Evolutionary conservation across 1,284 basidiomycete genomes (phyloP).

Genomic region (Vanrija sp.): DNA sequence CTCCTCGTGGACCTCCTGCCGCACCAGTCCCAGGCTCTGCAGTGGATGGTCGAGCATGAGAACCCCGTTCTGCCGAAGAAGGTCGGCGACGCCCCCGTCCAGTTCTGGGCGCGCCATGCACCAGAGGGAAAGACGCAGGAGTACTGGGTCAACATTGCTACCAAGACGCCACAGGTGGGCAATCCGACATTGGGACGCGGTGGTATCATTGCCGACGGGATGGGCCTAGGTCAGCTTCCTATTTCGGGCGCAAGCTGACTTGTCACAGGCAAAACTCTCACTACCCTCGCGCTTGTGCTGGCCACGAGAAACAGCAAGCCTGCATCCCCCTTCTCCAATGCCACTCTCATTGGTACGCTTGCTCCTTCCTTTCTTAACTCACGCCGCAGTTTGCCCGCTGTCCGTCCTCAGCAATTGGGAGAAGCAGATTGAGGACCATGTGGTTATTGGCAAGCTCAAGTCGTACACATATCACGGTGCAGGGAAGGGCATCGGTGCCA

Average conservation of each 20-base stretch:
- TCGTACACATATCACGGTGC: constrained; percentile 63
- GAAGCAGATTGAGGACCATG: constrained; percentile 77
- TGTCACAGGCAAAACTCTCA: constrained; percentile 68
- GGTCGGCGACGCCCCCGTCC: constrained; percentile 67
- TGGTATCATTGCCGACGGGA: constrained; percentile 80
- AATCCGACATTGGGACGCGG: constrained; percentile 70
- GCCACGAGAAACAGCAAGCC: constrained; percentile 66
- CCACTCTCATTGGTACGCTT: constrained; percentile 68
- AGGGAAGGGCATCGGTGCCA: constrained; percentile 59
- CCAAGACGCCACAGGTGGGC: constrained; percentile 66
- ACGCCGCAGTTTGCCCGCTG: constrained; percentile 67
- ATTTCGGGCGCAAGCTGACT: background rate
- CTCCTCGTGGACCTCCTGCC: constrained; percentile 67
- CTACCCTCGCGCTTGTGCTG: constrained; percentile 69
- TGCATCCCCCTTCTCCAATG: constrained; percentile 55
- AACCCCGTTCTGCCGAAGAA: constrained; percentile 65
- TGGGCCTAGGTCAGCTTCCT: constrained; percentile 58
- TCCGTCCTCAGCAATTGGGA: constrained; percentile 89
- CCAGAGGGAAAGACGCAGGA: constrained; percentile 53
- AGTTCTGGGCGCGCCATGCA: constrained; percentile 71
- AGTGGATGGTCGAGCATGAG: constrained; percentile 72
- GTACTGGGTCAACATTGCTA: constrained; percentile 60
- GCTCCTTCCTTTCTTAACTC: background rate
- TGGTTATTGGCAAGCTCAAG: constrained; percentile 57
- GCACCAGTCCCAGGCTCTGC: constrained; percentile 57